A percentile compares a stretch with the other conserved stretches of the same genome.
These are phyloP conservation scores for Ceratobasidium sp. DNA, from an alignment of 1,284 basidiomycete species.

Conservation along the genomic window DNA sequence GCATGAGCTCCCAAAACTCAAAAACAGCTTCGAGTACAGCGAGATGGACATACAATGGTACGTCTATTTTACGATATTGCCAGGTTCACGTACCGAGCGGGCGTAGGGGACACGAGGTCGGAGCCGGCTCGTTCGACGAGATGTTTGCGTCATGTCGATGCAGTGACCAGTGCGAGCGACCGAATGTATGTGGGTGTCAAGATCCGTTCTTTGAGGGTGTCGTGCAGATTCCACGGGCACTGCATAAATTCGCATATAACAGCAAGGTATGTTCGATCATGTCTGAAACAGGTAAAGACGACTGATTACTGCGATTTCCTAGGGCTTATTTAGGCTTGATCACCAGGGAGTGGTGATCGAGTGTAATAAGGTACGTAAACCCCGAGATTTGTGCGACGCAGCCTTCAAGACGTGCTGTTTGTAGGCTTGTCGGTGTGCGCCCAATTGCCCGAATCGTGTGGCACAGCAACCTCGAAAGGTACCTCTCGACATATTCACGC, in stretches of 20 bases:
- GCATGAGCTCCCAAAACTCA: conserved; percentile 12
- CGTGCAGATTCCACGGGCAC: conserved; percentile 12
- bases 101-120: conserved; percentile 1
- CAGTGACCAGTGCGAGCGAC: conserved; percentile 25
- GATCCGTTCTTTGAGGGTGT: conserved; percentile 18
- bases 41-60: conserved; percentile 42
- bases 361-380: conserved; percentile 40
- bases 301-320: not conserved
- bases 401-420: not conserved
- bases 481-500: conserved; percentile 44
- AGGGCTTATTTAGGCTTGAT: conserved; percentile 41
- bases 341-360: conserved; percentile 44
- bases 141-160: conserved; percentile 8
- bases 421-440: conserved; percentile 41
- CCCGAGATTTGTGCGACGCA: not conserved
- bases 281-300: not conserved
- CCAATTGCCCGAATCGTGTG: conserved; percentile 42
- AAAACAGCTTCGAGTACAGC: conserved; percentile 42
- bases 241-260: conserved; percentile 43
- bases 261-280: conserved; percentile 3
- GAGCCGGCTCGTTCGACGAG: not conserved
- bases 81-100: not conserved
- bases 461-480: conserved; percentile 44
- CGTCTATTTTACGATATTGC: not conserved
- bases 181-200: conserved; percentile 30